Evolutionary conservation across 805 yeast species (phyloP).

Genomic region (Debaryomyces tyrocola): DNA sequence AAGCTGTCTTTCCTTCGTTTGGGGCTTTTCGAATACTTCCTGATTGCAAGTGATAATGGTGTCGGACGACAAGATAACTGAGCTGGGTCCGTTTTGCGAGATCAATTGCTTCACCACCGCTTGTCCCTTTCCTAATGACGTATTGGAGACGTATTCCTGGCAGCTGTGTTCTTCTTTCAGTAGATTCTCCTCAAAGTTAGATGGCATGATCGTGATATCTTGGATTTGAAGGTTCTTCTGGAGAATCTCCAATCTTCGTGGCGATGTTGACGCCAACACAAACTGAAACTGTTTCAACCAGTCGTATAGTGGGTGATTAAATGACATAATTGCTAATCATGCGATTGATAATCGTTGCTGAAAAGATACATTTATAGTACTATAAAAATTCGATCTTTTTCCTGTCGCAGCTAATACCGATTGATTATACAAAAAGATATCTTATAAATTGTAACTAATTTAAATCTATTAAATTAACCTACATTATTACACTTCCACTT

Average conservation of each 20-base stretch:
- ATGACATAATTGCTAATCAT: not conserved
- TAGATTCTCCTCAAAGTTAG: slow-evolving; percentile 77
- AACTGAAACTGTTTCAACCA: slow-evolving; percentile 25
- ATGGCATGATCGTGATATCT: slow-evolving; percentile 49
- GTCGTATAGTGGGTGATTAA: slow-evolving; percentile 4
- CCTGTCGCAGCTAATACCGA: too few species aligned
- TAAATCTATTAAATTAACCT: too few species aligned
- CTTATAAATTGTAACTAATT: too few species aligned
- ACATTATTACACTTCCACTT: not conserved
- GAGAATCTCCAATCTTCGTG: slow-evolving; percentile 75
- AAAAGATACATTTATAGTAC: too few species aligned
- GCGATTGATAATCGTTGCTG: too few species aligned
- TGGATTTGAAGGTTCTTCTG: slow-evolving; percentile 51
- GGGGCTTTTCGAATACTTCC: slow-evolving; percentile 77
- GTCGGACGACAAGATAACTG: slow-evolving; percentile 64
- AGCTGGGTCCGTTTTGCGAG: slow-evolving; percentile 17
- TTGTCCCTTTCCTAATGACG: slow-evolving; percentile 67
- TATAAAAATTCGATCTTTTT: too few species aligned
- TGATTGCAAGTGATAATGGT: slow-evolving; percentile 67
- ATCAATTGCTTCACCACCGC: slow-evolving; percentile 53
- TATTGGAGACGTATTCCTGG: slow-evolving; percentile 59
- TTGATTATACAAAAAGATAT: too few species aligned
- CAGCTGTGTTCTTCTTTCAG: slow-evolving; percentile 51
- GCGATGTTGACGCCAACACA: slow-evolving; percentile 81
- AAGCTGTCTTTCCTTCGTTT: slow-evolving; percentile 24